Evolutionary conservation across 2,329 filamentous ascomycete genomes (phyloP), one percentile per base, ranked within the genome.

Genomic region (Claviceps sorghi): DNA sequence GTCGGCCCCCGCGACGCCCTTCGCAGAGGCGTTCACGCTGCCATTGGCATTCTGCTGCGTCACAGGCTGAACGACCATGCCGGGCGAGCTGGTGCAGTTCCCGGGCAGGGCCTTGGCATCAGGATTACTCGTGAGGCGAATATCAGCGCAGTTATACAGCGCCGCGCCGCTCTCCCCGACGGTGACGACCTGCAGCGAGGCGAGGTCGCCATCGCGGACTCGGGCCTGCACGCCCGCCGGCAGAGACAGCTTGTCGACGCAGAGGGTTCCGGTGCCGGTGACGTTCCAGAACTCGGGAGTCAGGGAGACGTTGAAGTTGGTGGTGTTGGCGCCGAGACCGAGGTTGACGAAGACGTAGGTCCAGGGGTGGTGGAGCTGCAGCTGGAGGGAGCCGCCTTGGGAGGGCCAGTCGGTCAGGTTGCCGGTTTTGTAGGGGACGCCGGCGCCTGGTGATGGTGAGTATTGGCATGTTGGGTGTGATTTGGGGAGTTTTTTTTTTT

Each of bases 61-160:
- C 56, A 73, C 58, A 11, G 53, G 51, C 43, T 54, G 54, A 32
- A 64, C 60, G 22, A 69, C 70, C 45, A 86, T 69, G 36, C 75
- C 77, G 3, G 62, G 60, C 0, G 63, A 59, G 22, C 45, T 50
- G 3, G 54, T 60, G 56, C 64, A 65, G 54, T 66, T 65, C 29
- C 68, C 62, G 17, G 75, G 69, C 7, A 75, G 69, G 9, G 69
- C 64, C 19, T 73, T 69, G 4, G 77, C 72, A 15, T n/a, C 36
- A 15, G 13, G 10, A 11, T 69, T 68, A 50, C 70, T 68, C 34
- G 73, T 76, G 69, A 90, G 83, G 29, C 78, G 82, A 58, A 89
- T 78, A 60, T 90, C 85, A 61, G 84, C 82, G 65, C 86, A 90
- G 66, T 83, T 85, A 67, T 88, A 89, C 34, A 89, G 68, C 17